Conservation (phyloP, 176 grass and related monocot genomes). For the Oryza rufipogon region DNA sequence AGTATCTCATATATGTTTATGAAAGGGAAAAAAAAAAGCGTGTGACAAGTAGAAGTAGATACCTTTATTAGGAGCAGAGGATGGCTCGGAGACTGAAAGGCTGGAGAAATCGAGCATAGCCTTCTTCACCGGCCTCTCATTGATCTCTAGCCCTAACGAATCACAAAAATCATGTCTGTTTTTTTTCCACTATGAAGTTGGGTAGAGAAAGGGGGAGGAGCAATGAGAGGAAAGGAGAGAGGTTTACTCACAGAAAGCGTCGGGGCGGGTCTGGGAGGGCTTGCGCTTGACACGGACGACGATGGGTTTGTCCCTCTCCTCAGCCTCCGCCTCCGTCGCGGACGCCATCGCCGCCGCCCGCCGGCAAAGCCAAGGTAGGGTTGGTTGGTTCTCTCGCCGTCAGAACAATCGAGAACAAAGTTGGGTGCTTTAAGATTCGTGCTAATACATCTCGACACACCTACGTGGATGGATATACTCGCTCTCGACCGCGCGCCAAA, state of each 20-base stretch:
- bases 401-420: no score
- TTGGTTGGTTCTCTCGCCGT: neutral
- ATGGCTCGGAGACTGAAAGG: constrained; percentile 28
- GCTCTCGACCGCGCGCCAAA: neutral
- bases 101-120: constrained; percentile 64
- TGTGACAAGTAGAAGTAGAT: no score
- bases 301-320: constrained; percentile 52
- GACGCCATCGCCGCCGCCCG: constrained; percentile 20
- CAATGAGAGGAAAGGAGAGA: neutral
- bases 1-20: no score
- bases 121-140: constrained; percentile 78
- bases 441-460: neutral
- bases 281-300: constrained; percentile 90
- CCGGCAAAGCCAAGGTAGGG: neutral
- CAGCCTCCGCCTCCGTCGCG: neutral
- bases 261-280: constrained; percentile 56
- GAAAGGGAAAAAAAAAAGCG: no score
- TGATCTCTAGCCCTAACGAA: constrained; percentile 80
- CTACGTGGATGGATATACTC: no score
- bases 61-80: no score
- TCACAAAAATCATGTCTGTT: neutral
- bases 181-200: no score
- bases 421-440: neutral
- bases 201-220: neutral
- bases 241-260: constrained; percentile 70